Base-by-base conservation (phyloP, 495 filamentous ascomycete species). In the Penicillium herquei region DNA sequence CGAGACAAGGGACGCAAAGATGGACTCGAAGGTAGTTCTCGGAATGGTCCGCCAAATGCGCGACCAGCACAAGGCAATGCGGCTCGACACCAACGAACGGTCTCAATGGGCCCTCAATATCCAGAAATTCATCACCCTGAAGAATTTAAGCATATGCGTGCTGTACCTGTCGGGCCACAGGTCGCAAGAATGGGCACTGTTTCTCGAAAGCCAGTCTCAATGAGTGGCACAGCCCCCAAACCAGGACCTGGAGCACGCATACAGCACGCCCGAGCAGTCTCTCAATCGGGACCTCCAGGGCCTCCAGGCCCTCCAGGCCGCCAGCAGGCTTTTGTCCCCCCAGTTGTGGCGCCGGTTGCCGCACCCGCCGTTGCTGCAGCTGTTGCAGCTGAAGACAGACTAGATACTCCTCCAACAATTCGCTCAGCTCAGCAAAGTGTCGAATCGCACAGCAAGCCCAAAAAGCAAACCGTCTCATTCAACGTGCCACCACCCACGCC, bases 401-500 rank as follows among this genome's bases (percentile, higher is more conserved):
- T 56, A 10, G 61, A 58, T 5, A 59, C 58, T 2, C 51, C 57
- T 16, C 51, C 58, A 7, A 49, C 65, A 16, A 31, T 55, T 21
- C 62, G 56, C 46, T 51, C 62, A 32, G 56, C 52, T 30, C 61
- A 66, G 13, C 62, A 56, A 18, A 63, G 65, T 33, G 48, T 51
- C 8, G 57, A 60, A 8, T 59, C 69, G 9, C 65, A 69, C n/a
- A 33, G 64, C 4, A 77, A 71, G 51, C 62, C 71, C 9, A 77
- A 74, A 52, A 59, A 66, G n/a, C 63, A 72, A 37, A 70, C 72
- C 3, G 76, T 79, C 3, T 79, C 76, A 1, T 79, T 79, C 56
- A 62, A 79, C 55, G 66, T 78, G 13, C 76, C 76, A 37, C 75
- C 75, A n/a, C 75, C 75, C 16, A 78, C 74, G 31, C 75, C 76